These are phyloP conservation scores for Nematocida minor DNA, from an alignment of 371 early-diverging fungal species.

Conservation along the genomic window DNA sequence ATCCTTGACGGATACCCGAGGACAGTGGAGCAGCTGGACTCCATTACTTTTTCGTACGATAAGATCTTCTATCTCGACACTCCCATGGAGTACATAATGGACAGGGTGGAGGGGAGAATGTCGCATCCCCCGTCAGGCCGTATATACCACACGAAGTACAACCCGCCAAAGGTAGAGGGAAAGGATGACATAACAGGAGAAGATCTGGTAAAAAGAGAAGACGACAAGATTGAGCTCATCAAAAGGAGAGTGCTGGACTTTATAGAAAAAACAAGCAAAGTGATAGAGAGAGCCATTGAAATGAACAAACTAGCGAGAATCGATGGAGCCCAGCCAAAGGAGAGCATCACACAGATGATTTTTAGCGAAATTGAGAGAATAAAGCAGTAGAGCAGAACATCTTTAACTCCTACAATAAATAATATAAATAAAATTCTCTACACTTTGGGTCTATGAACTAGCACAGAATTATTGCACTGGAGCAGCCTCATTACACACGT, in stretches of 20 bases:
- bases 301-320: constrained; percentile 1
- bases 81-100: constrained; percentile 29
- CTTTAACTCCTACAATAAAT: neutral
- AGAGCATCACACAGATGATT: neutral
- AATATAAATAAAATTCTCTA: too few relatives aligned
- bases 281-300: constrained; percentile 16
- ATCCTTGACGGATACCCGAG: constrained; percentile 99
- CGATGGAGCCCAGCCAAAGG: constrained; percentile 17
- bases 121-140: constrained; percentile 68
- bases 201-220: constrained; percentile 13
- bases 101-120: constrained; percentile 20
- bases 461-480: too few relatives aligned
- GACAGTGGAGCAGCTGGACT: constrained; percentile 90
- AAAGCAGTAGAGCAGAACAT: neutral
- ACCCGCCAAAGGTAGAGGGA: constrained; percentile 71
- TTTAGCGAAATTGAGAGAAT: neutral
- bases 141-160: constrained; percentile 87
- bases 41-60: constrained; percentile 67
- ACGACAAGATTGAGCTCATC: constrained; percentile 13
- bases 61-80: constrained; percentile 28
- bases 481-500: too few relatives aligned
- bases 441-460: too few relatives aligned
- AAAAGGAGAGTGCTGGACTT: constrained; percentile 22
- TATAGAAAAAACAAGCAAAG: constrained; percentile 33
- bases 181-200: constrained; percentile 23